Percentiles rank a stretch among this genome's conserved stretches.
Conservation (phyloP, 331 rosid species). For the Acacia pycnantha region DNA sequence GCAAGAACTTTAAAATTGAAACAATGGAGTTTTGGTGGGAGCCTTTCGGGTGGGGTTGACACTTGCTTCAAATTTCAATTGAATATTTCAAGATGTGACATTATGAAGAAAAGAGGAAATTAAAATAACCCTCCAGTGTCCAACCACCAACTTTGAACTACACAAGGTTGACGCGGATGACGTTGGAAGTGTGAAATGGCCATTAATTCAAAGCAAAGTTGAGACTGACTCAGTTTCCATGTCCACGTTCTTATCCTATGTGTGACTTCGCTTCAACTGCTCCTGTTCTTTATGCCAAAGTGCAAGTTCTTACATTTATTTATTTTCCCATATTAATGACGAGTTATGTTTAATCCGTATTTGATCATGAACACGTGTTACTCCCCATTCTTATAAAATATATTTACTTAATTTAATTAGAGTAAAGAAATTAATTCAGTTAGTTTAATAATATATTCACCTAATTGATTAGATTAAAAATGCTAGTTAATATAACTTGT, state of each 20-base stretch:
- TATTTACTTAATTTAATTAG: no score
- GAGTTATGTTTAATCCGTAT: not conserved
- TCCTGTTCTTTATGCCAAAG: not conserved
- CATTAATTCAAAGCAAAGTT: not conserved
- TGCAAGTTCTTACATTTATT: not conserved
- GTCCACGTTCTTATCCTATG: not conserved
- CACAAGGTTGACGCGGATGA: not conserved
- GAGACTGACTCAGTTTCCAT: not conserved
- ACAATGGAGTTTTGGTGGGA: not conserved
- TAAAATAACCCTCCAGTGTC: not conserved
- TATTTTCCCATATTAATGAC: no score
- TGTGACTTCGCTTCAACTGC: no score
- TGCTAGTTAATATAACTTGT: no score
- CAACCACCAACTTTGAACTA: not conserved
- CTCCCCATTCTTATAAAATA: no score
- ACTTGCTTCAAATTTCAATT: not conserved
- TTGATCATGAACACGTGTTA: not conserved
- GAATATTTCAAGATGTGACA: not conserved
- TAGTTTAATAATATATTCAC: no score
- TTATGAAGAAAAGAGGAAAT: not conserved
- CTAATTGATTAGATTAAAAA: no score
- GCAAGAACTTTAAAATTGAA: not conserved
- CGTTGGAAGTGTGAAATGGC: not conserved
- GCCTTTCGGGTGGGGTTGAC: not conserved
- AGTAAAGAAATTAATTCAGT: no score